Evolutionary conservation across 176 grass and related monocot genomes (phyloP), one percentile per base, ranked within the genome.

Genomic region (Aegilops speltoides): DNA sequence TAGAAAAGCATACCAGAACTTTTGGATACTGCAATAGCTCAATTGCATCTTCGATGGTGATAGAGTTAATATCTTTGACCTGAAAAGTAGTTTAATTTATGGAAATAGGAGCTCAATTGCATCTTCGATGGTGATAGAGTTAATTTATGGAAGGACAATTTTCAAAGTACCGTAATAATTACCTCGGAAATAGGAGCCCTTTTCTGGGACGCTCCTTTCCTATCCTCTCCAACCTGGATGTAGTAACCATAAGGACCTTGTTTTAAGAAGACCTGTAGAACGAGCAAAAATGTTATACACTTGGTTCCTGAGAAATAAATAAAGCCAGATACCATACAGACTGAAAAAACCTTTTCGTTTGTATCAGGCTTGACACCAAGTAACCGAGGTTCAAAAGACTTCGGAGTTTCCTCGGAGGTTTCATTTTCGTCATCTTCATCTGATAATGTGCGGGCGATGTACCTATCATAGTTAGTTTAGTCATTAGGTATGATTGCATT

Each of bases 191-290:
- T 31, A 87, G 97, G 67, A 84, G 84, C 88, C 77, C 97, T 92
- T 96, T 94, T 98, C 20, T 66, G 92, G 46, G 74, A 79, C 12
- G 37, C 78, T 77, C 97, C 94, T 62, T 91, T 89, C 77, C 25
- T 95, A 70, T 96, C 94, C 64, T 96, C 93, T 62, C 97, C 97
- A 67, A 98, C 84, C 73, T 98, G 97, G 61, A 98, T 64, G 74
- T 98, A 98, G 85, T 89, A 85, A 68, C 94, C 97, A 56, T 94
- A 98, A 23, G 94, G 93, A 76, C 94, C 97, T 76, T 92, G 90
- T 86, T 98, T 98, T 87, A 98, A 24, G 77, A 94, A 90, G 52
- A 96, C 87, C 97, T 98, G 77, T 6, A 76, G 67, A 82, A 82
- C 8, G 3, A 83, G 45, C 17, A 33, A 81, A 43, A 80, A 84